Evolutionary conservation across 1,284 basidiomycete genomes (phyloP).

Genomic region (Ceratobasidium sp.): DNA sequence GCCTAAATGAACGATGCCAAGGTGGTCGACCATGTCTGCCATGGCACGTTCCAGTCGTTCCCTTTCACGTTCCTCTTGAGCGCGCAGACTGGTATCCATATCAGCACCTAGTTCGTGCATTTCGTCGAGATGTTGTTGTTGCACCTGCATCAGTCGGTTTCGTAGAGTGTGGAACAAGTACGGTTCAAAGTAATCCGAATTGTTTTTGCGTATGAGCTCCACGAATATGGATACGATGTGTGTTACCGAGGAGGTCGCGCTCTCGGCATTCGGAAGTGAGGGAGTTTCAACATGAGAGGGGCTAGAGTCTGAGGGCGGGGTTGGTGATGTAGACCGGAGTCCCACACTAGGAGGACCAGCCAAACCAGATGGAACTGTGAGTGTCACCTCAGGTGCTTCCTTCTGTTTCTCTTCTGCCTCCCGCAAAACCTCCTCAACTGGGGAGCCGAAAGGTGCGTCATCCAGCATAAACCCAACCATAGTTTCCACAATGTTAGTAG

Average conservation of each 20-base stretch:
- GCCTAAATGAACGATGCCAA: conserved; percentile 94
- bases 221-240: conserved; percentile 90
- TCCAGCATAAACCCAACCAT: conserved; percentile 82
- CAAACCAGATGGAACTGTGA: conserved; percentile 27
- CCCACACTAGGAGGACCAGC: conserved; percentile 17
- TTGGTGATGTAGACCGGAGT: neutral
- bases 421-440: conserved; percentile 25
- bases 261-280: conserved; percentile 68
- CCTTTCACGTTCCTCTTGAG: conserved; percentile 68
- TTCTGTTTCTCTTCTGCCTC: conserved; percentile 12
- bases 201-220: conserved; percentile 97
- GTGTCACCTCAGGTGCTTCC: conserved; percentile 4
- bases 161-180: conserved; percentile 96
- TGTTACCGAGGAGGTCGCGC: conserved; percentile 84
- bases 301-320: conserved; percentile 9
- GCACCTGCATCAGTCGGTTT: conserved; percentile 84
- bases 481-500: conserved; percentile 70
- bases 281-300: conserved; percentile 43
- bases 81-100: conserved; percentile 37
- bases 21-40: conserved; percentile 83
- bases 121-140: conserved; percentile 63
- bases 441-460: conserved; percentile 57
- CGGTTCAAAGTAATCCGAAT: conserved; percentile 98
- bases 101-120: conserved; percentile 45
- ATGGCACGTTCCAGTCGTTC: conserved; percentile 78